Evolutionary conservation across 2,329 filamentous ascomycete species (phyloP).

Genomic region (Periconia macrospinosa): DNA sequence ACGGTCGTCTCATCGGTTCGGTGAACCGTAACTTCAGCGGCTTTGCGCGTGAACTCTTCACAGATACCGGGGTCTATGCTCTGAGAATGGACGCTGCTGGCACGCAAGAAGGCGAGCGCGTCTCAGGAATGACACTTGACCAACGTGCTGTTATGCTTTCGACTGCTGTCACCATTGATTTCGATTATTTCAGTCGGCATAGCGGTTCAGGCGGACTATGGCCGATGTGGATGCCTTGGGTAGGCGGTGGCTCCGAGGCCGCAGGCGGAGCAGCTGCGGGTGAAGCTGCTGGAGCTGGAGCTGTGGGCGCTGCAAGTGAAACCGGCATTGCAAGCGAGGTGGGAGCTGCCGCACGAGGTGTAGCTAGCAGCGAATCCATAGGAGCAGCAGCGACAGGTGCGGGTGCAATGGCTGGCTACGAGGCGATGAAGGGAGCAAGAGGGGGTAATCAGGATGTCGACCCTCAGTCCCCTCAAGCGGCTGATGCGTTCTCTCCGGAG

Average conservation of each 20-base stretch:
- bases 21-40: constrained; percentile 67
- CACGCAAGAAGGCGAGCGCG: constrained; percentile 36
- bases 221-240: constrained; percentile 54
- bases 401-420: constrained; percentile 64
- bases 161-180: constrained; percentile 66
- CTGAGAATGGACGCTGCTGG: constrained; percentile 65
- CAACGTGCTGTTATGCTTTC: constrained; percentile 68
- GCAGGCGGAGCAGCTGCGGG: constrained; percentile 43
- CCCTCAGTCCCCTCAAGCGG: constrained; percentile 29
- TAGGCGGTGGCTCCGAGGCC: constrained; percentile 42
- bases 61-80: constrained; percentile 67
- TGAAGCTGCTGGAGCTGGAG: constrained; percentile 40
- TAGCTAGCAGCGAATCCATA: constrained; percentile 41
- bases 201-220: constrained; percentile 52
- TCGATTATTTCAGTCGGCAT: constrained; percentile 68
- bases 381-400: constrained; percentile 52
- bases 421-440: constrained; percentile 61
- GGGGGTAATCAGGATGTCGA: constrained; percentile 26
- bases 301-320: constrained; percentile 45
- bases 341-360: constrained; percentile 44
- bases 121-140: constrained; percentile 62
- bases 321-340: constrained; percentile 52
- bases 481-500: constrained; percentile 20
- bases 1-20: constrained; percentile 57
- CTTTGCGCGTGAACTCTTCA: constrained; percentile 66